phyloP scores from a whole-genome alignment of 371 early-diverging fungal species.

The Sporodiniella umbellata region DNA sequence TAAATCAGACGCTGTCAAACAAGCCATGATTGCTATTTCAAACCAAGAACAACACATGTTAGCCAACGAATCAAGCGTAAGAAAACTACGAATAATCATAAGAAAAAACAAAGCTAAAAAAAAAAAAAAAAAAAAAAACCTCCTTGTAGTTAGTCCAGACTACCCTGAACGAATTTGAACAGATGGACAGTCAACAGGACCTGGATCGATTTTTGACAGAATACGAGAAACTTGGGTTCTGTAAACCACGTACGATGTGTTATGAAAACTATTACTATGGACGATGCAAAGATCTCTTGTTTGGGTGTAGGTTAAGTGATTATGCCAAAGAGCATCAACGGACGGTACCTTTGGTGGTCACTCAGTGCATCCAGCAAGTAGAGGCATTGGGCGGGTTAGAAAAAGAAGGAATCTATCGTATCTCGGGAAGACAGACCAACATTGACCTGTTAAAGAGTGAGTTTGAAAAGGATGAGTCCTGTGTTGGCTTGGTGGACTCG shows the following conservation, averaged over 20 bases:
- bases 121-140: neutral
- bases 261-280: slow-evolving; percentile 52
- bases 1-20: slow-evolving; percentile 30
- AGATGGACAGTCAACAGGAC: slow-evolving; percentile 29
- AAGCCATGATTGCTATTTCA: slow-evolving; percentile 37
- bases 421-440: slow-evolving; percentile 53
- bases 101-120: slow-evolving; percentile 25
- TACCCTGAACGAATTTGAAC: slow-evolving; percentile 18
- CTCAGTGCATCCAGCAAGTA: slow-evolving; percentile 46
- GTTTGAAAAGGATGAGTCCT: slow-evolving; percentile 55
- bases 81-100: no score
- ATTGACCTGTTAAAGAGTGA: slow-evolving; percentile 44
- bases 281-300: slow-evolving; percentile 46
- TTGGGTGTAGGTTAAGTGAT: slow-evolving; percentile 45
- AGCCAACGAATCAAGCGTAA: neutral
- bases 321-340: slow-evolving; percentile 31
- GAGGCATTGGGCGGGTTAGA: slow-evolving; percentile 51
- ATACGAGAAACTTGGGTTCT: slow-evolving; percentile 39
- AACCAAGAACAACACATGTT: slow-evolving; percentile 36
- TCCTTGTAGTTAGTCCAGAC: slow-evolving; percentile 15
- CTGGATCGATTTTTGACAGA: slow-evolving; percentile 30
- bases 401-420: slow-evolving; percentile 60
- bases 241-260: slow-evolving; percentile 39
- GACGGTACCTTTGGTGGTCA: slow-evolving; percentile 46
- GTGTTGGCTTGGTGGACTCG: slow-evolving; percentile 34